Evolutionary conservation across 164 flowering plant genomes (phyloP), one percentile per base, ranked within the genome.

Genomic region (Berberis vulgaris): DNA sequence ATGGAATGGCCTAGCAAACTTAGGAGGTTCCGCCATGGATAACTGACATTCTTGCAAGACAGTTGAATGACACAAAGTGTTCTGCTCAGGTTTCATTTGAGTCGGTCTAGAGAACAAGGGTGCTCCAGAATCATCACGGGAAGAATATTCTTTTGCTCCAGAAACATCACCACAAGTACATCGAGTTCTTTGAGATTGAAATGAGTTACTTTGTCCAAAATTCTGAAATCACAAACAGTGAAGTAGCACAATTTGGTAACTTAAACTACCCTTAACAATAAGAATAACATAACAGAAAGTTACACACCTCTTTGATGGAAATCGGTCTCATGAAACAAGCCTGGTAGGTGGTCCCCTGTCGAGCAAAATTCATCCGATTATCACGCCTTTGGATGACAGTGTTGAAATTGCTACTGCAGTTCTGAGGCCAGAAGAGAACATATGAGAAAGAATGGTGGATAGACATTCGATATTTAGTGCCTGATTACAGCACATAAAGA

Each of bases 271-370:
- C 26, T 26, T 26, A 26, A 26, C 26, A 26, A 26, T 26, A 26
- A 26, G 26, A 26, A 26, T 3, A n/a, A 54, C 57, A 13, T 54
- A 4, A 0, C 4, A 54, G 59, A 43, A 49, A 39, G 38, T 26
- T 11, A 26, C 43, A 26, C 11, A 84, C 90, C 88, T 80, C 77
- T 72, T 79, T 70, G 10, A 49, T 60, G 43, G 87, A 72, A 65
- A 67, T 77, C 66, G 74, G 88, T 71, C 86, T 83, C 96, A 85
- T 89, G 79, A 80, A 85, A 71, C 52, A 67, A 64, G 68, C 84
- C 72, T 83, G 91, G 65, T 81, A 69, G 49, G 42, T 63, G 7
- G 88, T 77, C 7, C 81, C 83, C 76, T 91, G 97, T 3, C 97
- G 79, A 43, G 92, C 86, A 73, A 85, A 91, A 57, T 64, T 45